Percentiles rank a stretch among this genome's conserved stretches.
phyloP scores from a whole-genome alignment of 73 alveolate genomes.

The Uronychia binucleata region DNA sequence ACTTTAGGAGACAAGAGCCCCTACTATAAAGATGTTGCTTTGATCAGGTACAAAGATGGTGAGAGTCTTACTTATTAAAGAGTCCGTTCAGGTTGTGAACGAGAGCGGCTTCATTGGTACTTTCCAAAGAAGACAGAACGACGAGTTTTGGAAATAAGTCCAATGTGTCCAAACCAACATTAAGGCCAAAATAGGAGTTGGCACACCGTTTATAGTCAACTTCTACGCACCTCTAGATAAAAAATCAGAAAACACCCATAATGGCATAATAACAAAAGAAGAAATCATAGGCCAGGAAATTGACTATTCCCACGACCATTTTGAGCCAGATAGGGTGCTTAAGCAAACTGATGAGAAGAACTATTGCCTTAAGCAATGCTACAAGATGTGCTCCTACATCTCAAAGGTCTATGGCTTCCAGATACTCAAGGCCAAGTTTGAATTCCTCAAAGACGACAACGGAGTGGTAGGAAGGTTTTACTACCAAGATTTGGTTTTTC shows the following conservation, averaged over 20 bases:
- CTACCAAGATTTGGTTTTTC: constrained; percentile 8
- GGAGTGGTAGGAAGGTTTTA: too few relatives aligned
- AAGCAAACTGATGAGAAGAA: background rate
- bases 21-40: constrained; percentile 60
- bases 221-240: background rate
- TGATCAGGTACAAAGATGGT: constrained; percentile 40
- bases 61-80: background rate
- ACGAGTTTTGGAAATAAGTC: constrained; percentile 29
- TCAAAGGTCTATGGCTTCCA: constrained; percentile 45
- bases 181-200: constrained; percentile 28
- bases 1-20: constrained; percentile 8
- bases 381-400: constrained; percentile 62
- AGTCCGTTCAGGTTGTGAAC: constrained; percentile 7
- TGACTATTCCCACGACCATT: background rate
- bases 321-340: background rate
- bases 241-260: too few relatives aligned
- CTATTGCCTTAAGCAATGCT: constrained; percentile 50
- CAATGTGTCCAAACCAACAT: constrained; percentile 20
- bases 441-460: constrained; percentile 60
- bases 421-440: constrained; percentile 52
- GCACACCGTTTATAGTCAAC: constrained; percentile 1
- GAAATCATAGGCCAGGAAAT: background rate
- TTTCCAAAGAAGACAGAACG: constrained; percentile 9
- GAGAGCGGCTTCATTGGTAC: background rate
- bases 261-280: too few relatives aligned